phyloP scores from a whole-genome alignment of 305 asterid species.

The Fraxinus albicans region DNA sequence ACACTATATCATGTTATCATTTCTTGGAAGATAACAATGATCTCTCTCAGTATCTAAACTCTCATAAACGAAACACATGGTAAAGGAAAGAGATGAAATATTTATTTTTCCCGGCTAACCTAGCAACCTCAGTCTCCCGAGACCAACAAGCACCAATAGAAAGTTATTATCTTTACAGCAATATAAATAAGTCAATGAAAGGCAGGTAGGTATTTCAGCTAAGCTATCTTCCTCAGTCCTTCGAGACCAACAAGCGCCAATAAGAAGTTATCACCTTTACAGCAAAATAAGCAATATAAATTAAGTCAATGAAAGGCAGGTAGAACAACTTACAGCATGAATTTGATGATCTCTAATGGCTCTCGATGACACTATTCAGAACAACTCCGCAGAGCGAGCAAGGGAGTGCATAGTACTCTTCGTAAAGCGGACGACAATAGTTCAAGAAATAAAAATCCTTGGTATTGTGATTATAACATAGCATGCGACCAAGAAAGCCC shows the following conservation, averaged over 20 bases:
- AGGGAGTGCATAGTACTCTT: neutral
- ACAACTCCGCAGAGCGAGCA: neutral
- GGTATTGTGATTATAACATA: neutral
- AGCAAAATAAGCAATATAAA: neutral
- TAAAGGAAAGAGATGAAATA: neutral
- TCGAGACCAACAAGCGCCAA: neutral
- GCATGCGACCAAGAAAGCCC: neutral
- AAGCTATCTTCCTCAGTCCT: neutral
- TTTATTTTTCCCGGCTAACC: too few species aligned
- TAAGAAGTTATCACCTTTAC: neutral
- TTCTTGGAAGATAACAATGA: too few species aligned
- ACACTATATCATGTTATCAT: too few species aligned
- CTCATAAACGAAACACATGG: neutral
- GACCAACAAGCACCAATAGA: too few species aligned
- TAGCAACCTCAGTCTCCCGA: too few species aligned
- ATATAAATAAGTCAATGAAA: too few species aligned
- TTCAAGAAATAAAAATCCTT: neutral
- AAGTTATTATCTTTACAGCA: too few species aligned
- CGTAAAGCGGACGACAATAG: too few species aligned
- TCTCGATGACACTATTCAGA: neutral
- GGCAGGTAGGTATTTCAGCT: neutral
- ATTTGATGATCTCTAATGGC: neutral
- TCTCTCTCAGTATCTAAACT: neutral
- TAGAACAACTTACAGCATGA: neutral
- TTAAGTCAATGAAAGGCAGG: neutral